Evolutionary conservation across 768 basidiomycete genomes (phyloP).

Genomic region (Trametes sanguinea): DNA sequence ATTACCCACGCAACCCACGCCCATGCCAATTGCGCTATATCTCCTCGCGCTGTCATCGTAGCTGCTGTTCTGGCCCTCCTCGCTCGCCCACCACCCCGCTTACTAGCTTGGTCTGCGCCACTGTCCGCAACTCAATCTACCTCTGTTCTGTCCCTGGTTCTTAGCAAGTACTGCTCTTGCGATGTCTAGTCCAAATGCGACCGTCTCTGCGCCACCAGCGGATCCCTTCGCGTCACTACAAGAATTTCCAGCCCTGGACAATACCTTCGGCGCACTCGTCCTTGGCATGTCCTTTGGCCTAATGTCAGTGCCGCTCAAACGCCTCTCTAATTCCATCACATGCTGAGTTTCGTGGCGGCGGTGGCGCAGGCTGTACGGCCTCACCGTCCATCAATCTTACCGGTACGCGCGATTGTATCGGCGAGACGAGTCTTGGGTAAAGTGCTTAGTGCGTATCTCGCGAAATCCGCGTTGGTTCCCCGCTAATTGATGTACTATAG

Average conservation of each 20-base stretch:
- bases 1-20: too few relatives aligned
- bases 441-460: not conserved
- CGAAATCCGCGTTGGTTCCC: not conserved
- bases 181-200: not conserved
- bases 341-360: too few relatives aligned
- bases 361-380: slow-evolving; percentile 6
- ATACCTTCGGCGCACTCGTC: not conserved
- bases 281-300: not conserved
- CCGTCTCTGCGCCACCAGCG: not conserved
- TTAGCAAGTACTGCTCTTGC: too few relatives aligned
- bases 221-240: not conserved
- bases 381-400: slow-evolving; percentile 3
- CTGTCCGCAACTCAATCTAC: too few relatives aligned
- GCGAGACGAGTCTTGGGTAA: not conserved
- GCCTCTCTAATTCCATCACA: not conserved
- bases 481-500: not conserved
- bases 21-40: too few relatives aligned
- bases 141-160: too few relatives aligned
- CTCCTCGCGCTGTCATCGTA: too few relatives aligned
- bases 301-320: not conserved
- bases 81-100: too few relatives aligned
- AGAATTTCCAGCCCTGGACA: not conserved
- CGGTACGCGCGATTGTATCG: not conserved
- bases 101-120: too few relatives aligned
- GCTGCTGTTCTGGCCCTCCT: too few relatives aligned